A percentile compares a stretch with the other conserved stretches of the same genome.
Evolutionary conservation across 352 stramenopile species (phyloP).

Genomic region (Phytophthora sp.): DNA sequence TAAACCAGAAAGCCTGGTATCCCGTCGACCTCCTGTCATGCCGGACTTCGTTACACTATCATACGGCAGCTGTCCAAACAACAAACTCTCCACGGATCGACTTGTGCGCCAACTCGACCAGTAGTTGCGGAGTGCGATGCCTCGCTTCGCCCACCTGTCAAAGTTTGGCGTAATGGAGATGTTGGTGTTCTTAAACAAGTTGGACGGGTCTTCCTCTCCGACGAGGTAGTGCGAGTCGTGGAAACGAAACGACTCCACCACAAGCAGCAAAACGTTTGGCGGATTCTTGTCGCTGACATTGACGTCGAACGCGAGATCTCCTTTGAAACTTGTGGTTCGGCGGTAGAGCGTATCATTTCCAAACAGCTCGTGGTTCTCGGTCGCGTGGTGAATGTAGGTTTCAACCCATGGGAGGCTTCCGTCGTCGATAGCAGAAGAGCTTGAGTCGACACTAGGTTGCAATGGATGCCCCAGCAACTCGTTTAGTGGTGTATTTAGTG

Average conservation of each 20-base stretch:
- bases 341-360: constrained; percentile 18
- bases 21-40: constrained; percentile 25
- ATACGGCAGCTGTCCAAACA: constrained; percentile 55
- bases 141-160: constrained; percentile 52
- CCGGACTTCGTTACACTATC: constrained; percentile 39
- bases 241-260: constrained; percentile 58
- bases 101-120: constrained; percentile 75
- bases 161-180: too few species aligned
- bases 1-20: constrained; percentile 37
- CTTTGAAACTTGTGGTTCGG: constrained; percentile 20
- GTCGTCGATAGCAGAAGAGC: background rate
- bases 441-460: background rate
- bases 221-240: constrained; percentile 58
- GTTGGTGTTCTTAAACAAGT: too few species aligned
- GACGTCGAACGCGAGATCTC: constrained; percentile 41
- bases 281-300: constrained; percentile 30
- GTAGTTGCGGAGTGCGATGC: constrained; percentile 52
- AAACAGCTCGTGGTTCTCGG: constrained; percentile 16
- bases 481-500: constrained; percentile 24
- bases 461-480: constrained; percentile 11
- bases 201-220: constrained; percentile 41
- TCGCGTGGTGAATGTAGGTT: constrained; percentile 12
- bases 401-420: constrained; percentile 3
- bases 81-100: constrained; percentile 52
- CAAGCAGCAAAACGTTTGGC: constrained; percentile 55